Evolutionary conservation across 2,329 filamentous ascomycete species (phyloP).

Genomic region (Botrytis aclada): DNA sequence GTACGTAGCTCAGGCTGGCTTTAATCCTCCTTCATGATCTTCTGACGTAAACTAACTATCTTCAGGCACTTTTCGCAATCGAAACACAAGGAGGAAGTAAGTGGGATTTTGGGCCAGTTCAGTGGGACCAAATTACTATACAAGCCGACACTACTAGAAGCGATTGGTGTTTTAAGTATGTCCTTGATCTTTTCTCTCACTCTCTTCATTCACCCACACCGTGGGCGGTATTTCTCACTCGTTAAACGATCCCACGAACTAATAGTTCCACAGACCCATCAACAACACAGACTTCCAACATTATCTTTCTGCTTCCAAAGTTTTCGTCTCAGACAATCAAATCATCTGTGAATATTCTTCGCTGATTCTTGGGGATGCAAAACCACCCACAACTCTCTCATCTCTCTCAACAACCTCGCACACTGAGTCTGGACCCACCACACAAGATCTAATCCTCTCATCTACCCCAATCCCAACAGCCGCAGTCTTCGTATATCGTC

Average conservation of each 20-base stretch:
- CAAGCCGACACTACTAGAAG: background rate
- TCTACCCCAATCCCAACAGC: background rate
- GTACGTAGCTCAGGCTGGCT: background rate
- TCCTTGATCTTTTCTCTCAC: background rate
- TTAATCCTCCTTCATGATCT: background rate
- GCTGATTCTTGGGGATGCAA: background rate
- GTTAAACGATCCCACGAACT: background rate
- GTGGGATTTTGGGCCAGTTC: slow-evolving; percentile 7
- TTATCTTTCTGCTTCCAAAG: background rate
- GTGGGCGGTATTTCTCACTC: background rate
- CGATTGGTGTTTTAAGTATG: slow-evolving; percentile 1
- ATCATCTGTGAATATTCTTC: background rate
- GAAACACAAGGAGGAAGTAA: slow-evolving; percentile 1
- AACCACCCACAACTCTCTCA: background rate
- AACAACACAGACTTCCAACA: background rate
- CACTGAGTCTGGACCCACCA: background rate
- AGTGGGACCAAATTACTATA: slow-evolving; percentile 2
- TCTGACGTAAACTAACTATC: background rate
- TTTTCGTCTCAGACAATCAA: background rate
- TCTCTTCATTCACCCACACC: background rate
- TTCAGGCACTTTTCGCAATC: background rate
- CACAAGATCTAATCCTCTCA: background rate
- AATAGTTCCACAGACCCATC: background rate
- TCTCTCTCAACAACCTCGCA: background rate
- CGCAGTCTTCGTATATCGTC: background rate